These are phyloP conservation scores for Mycosphaerella sp. DNA, from an alignment of 2,329 filamentous ascomycete genomes.

Conservation along the genomic window DNA sequence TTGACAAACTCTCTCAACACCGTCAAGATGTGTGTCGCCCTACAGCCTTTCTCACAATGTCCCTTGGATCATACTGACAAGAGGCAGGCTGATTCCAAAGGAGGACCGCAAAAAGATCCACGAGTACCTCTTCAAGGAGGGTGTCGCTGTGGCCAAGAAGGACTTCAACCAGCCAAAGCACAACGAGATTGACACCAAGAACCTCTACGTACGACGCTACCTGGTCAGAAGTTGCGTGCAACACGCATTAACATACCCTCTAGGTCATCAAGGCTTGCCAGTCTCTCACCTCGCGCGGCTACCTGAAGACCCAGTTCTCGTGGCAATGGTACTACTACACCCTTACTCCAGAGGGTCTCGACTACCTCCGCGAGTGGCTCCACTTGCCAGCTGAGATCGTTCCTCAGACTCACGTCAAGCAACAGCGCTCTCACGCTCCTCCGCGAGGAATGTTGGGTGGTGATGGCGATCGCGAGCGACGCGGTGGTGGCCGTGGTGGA, in stretches of 20 bases:
- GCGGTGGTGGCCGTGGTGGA: conserved; percentile 69
- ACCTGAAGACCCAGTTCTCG: conserved; percentile 99
- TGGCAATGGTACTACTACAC: conserved; percentile 99
- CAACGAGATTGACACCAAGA: conserved; percentile 98
- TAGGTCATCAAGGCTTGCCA: conserved; percentile 95
- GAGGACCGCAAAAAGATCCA: conserved; percentile 99
- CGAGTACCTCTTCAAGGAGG: conserved; percentile 91
- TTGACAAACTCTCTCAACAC: conserved; percentile 22
- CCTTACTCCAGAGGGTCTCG: conserved; percentile 97
- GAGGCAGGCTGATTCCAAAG: conserved; percentile 91
- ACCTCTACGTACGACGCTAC: conserved; percentile 66
- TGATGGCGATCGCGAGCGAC: conserved; percentile 70
- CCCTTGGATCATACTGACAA: not conserved
- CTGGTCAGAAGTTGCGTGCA: not conserved
- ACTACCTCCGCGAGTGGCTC: conserved; percentile 99
- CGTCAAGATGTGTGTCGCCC: conserved; percentile 40
- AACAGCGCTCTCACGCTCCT: conserved; percentile 96
- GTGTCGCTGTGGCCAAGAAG: conserved; percentile 95
- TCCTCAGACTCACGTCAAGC: conserved; percentile 99
- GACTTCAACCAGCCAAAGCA: conserved; percentile 99
- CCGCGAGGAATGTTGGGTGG: conserved; percentile 96
- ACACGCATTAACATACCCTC: conserved; percentile 6
- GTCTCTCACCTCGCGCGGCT: conserved; percentile 96
- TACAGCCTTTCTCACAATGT: not conserved
- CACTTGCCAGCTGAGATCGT: conserved; percentile 99